Conservation (phyloP, 345 rosid genomes). For the Dipteronia sinensis region DNA sequence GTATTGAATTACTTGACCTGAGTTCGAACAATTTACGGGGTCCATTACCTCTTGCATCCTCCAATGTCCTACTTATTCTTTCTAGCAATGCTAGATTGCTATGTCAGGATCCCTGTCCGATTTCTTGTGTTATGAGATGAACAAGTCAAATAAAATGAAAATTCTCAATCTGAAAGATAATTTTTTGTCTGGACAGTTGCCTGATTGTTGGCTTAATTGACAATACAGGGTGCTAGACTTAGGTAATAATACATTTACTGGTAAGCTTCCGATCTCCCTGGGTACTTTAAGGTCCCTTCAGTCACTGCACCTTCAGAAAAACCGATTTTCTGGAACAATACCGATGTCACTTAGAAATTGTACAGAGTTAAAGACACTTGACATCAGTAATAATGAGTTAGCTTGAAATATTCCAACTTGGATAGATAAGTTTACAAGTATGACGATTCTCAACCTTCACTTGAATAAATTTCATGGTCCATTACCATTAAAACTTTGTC, state of each 20-base stretch:
- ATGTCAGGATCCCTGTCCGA: constrained; percentile 17
- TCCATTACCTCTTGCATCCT: too few relatives aligned
- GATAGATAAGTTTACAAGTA: too few relatives aligned
- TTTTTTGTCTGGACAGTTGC: background rate
- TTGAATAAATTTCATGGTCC: too few relatives aligned
- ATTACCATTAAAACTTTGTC: too few relatives aligned
- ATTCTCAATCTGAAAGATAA: constrained; percentile 8
- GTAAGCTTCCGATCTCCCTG: background rate
- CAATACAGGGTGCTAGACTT: background rate
- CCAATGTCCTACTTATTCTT: background rate
- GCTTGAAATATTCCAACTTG: too few relatives aligned
- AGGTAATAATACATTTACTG: background rate
- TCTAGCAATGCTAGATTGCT: background rate
- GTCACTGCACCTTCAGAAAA: background rate
- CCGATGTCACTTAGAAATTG: too few relatives aligned
- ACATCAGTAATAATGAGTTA: too few relatives aligned
- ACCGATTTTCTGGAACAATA: background rate
- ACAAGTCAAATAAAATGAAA: background rate
- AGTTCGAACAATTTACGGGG: too few relatives aligned
- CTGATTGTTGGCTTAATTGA: constrained; percentile 20
- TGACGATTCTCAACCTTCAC: too few relatives aligned
- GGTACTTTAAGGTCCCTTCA: background rate
- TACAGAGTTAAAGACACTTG: too few relatives aligned
- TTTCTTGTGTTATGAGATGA: background rate
- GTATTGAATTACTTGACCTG: too few relatives aligned